Evolutionary conservation across 305 asterid genomes (phyloP).

Genomic region (Fraxinus paxiana): DNA sequence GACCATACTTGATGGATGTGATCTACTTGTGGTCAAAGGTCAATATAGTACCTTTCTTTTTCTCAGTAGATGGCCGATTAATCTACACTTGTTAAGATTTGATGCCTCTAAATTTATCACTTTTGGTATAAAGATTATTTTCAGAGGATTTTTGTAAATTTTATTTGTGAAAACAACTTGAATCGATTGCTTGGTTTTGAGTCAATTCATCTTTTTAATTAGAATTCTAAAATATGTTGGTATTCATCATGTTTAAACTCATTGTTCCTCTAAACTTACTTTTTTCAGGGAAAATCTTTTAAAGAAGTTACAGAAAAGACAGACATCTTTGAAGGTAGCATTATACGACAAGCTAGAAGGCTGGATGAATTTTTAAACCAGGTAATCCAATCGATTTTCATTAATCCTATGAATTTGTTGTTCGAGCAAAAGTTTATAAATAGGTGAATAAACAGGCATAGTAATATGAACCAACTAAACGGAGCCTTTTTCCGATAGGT

Average conservation of each 20-base stretch:
- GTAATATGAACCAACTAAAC: background rate
- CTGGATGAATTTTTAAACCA: constrained; percentile 92
- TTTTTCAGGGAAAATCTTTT: constrained; percentile 75
- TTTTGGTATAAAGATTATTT: background rate
- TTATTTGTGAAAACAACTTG: background rate
- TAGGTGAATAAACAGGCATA: background rate
- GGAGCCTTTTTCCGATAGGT: background rate
- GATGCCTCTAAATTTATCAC: background rate
- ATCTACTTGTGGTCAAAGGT: constrained; percentile 99
- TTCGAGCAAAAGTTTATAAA: background rate
- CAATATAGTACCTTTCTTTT: constrained; percentile 20
- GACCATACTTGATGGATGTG: constrained; percentile 95
- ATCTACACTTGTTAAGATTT: background rate
- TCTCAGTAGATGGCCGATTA: constrained; percentile 12
- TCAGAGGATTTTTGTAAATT: background rate
- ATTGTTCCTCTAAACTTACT: constrained; percentile 6
- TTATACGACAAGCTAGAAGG: constrained; percentile 80
- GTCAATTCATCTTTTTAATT: background rate
- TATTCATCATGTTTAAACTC: constrained; percentile 11
- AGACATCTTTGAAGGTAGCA: constrained; percentile 93
- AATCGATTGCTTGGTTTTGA: background rate
- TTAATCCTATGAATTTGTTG: background rate
- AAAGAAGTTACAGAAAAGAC: constrained; percentile 81
- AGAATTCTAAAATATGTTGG: background rate
- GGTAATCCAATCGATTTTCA: constrained; percentile 36